These are phyloP conservation scores for Flaveria brownii DNA, from an alignment of 129 eudicot species.

Conservation along the genomic window DNA sequence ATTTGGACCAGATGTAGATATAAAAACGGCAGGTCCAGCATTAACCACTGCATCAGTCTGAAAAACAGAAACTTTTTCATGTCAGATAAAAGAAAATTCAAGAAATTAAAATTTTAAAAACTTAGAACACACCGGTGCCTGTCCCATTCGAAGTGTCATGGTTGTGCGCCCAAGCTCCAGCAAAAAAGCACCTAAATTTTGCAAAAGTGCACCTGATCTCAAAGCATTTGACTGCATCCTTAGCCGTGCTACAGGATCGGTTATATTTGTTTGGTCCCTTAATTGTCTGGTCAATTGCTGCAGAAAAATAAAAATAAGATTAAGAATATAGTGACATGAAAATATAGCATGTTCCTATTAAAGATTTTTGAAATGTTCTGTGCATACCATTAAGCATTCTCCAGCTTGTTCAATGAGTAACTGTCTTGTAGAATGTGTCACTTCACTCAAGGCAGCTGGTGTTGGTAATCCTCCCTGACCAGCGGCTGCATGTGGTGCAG, in stretches of 20 bases:
- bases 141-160: slow-evolving; percentile 79
- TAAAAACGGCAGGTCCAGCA: slow-evolving; percentile 80
- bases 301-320: background rate
- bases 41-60: slow-evolving; percentile 79
- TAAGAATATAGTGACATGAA: background rate
- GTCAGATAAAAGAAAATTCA: background rate
- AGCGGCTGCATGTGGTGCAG: slow-evolving; percentile 27
- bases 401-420: slow-evolving; percentile 65
- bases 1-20: slow-evolving; percentile 78
- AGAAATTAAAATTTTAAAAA: background rate
- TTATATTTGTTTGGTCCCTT: slow-evolving; percentile 47
- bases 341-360: background rate
- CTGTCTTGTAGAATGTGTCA: slow-evolving; percentile 62
- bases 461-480: slow-evolving; percentile 60
- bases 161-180: slow-evolving; percentile 86
- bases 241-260: slow-evolving; percentile 51
- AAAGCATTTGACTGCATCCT: slow-evolving; percentile 69
- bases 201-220: slow-evolving; percentile 70
- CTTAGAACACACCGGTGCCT: slow-evolving; percentile 51
- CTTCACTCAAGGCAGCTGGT: slow-evolving; percentile 74
- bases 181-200: slow-evolving; percentile 74
- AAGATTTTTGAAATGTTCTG: background rate
- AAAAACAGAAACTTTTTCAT: background rate
- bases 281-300: slow-evolving; percentile 74
- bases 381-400: slow-evolving; percentile 60